Evolutionary conservation across 2,329 filamentous ascomycete species (phyloP).

Genomic region (Trichoderma simmonsii): DNA sequence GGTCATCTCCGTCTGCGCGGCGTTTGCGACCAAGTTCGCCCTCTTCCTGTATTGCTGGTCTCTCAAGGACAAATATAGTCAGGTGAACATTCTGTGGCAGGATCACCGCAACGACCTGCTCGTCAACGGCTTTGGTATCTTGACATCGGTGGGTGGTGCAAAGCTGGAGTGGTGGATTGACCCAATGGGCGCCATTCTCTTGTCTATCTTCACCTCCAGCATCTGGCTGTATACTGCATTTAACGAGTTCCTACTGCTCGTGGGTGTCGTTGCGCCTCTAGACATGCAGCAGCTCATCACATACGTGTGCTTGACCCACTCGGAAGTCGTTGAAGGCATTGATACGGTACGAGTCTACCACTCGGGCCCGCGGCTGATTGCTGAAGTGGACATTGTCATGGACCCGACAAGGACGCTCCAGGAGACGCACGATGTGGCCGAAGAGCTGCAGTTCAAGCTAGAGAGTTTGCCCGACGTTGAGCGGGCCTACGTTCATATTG

Average conservation of each 20-base stretch:
- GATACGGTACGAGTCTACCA: conserved; percentile 96
- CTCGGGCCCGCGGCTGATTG: conserved; percentile 81
- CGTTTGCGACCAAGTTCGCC: conserved; percentile 77
- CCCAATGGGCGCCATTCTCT: conserved; percentile 80
- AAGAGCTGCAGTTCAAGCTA: conserved; percentile 89
- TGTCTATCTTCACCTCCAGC: conserved; percentile 72
- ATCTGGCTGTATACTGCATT: conserved; percentile 87
- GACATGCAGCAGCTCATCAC: conserved; percentile 91
- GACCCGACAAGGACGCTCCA: conserved; percentile 67
- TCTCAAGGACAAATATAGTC: conserved; percentile 84
- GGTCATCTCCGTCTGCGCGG: conserved; percentile 78
- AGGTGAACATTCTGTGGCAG: conserved; percentile 90
- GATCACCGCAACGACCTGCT: conserved; percentile 97
- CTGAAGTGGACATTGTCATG: conserved; percentile 97
- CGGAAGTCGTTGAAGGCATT: conserved; percentile 74
- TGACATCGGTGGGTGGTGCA: conserved; percentile 86
- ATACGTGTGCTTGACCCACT: conserved; percentile 87
- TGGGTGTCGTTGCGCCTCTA: conserved; percentile 83
- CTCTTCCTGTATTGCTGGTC: conserved; percentile 93
- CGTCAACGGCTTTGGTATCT: conserved; percentile 89
- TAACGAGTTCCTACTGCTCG: conserved; percentile 83
- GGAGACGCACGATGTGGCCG: conserved; percentile 87
- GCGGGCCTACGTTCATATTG: conserved; percentile 92
- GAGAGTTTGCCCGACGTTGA: conserved; percentile 91
- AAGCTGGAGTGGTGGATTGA: conserved; percentile 95